Evolutionary conservation across 176 grass and related monocot species (phyloP).

Genomic region (maize (Zea mays)): DNA sequence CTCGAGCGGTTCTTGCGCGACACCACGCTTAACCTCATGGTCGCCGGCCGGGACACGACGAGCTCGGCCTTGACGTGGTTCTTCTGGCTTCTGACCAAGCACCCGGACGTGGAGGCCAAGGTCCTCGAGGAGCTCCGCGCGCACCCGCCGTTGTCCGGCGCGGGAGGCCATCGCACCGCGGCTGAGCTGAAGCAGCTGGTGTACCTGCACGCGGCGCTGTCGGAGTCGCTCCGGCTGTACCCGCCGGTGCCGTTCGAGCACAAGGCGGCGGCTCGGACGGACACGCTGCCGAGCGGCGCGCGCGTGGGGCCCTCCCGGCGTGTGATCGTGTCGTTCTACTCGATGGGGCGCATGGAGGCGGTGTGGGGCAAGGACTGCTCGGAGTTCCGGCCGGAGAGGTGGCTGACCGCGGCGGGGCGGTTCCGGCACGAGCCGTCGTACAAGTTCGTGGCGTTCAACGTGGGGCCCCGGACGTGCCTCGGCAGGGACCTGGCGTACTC

Average conservation of each 20-base stretch:
- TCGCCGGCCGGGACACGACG: conserved; percentile 76
- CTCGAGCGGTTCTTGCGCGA: conserved; percentile 69
- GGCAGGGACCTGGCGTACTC: conserved; percentile 63
- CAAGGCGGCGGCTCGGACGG: conserved; percentile 46
- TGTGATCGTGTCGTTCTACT: conserved; percentile 62
- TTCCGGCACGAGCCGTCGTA: conserved; percentile 61
- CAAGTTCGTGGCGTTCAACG: conserved; percentile 88
- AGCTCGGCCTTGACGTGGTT: conserved; percentile 70
- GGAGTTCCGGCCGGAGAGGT: conserved; percentile 80
- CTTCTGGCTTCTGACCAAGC: conserved; percentile 70
- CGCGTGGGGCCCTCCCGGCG: conserved; percentile 19
- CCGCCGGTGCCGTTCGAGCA: conserved; percentile 76
- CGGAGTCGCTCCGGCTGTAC: conserved; percentile 71
- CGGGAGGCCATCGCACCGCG: not conserved
- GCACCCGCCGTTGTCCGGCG: conserved; percentile 12
- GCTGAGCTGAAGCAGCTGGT: conserved; percentile 51
- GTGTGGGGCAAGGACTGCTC: conserved; percentile 85
- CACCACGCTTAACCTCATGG: conserved; percentile 71
- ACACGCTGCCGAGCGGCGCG: conserved; percentile 64
- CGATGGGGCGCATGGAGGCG: conserved; percentile 79
- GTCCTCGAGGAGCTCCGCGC: conserved; percentile 60
- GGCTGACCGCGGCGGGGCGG: conserved; percentile 54
- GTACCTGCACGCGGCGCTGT: conserved; percentile 79
- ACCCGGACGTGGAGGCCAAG: conserved; percentile 54
- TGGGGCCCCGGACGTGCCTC: conserved; percentile 63